Base-by-base conservation (phyloP, 805 yeast species). In the Metschnikowia drakensbergensis region DNA sequence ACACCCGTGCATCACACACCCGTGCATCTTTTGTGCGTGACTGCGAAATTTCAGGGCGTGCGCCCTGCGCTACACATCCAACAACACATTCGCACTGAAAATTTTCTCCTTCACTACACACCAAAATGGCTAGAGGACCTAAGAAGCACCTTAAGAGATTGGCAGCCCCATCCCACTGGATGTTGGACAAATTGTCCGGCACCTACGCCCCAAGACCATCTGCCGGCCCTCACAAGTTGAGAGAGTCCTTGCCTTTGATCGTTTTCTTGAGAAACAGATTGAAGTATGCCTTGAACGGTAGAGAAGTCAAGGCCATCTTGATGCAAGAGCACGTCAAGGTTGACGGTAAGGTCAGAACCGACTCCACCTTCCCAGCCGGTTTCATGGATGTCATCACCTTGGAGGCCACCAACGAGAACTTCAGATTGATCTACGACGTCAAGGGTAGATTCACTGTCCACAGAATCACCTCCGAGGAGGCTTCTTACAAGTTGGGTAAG, bases 361-460 rank as follows among this genome's bases (percentile, higher is more conserved):
- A 62, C 63, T 51, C 66, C 46, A 62, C 66, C 49, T 62, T 41
- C 65, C 66, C 66, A 47, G 63, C 66, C 45, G 66, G 66, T 56
- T 62, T 62, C 65, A 62, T 62, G 66, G 66, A 62, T 44, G 66
- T 62, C 47, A 59, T 62, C 61, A 40, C 64, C 55, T 58, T 61
- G 58, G 66, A 61, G 57, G 65, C 66, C 50, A 60, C 64, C 63
- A 60, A 61, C 63, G 65, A 62, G 82, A 86, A 92, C 92, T 92
- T 92, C 89, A 91, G 99, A 83, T 87, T 92, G 73, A 86, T 92
- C 69, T 92, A 90, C 84, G 99, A 92, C 74, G 84, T 89, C 74
- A 92, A 92, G 83, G 99, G 98, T 79, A 91, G 97, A 82, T 92
- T 91, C 69, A 94, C 99, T 70, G 95, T 92, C 69, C 99, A 92